Evolutionary conservation across 768 basidiomycete genomes (phyloP).

Genomic region (Tricholoma saponaceum): DNA sequence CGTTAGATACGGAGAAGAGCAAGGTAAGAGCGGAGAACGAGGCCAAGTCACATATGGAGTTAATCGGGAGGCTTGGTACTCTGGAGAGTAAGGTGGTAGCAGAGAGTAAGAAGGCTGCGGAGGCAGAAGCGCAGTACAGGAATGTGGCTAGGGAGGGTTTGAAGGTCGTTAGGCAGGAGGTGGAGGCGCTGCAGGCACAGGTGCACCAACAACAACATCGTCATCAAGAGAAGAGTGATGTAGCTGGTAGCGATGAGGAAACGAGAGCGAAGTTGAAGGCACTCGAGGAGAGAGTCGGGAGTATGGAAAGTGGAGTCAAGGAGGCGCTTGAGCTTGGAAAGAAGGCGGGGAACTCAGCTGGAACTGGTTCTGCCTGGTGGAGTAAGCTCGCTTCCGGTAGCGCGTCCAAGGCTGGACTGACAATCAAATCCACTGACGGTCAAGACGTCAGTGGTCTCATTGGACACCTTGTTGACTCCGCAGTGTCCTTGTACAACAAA

Average conservation of each 20-base stretch:
- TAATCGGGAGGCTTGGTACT: constrained; percentile 48
- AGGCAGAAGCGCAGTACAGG: constrained; percentile 48
- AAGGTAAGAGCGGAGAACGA: constrained; percentile 52
- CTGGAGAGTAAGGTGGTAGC: constrained; percentile 49
- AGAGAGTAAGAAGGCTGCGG: constrained; percentile 38
- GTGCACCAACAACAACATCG: constrained; percentile 22
- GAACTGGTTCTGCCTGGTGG: constrained; percentile 63
- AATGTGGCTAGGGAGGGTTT: constrained; percentile 42
- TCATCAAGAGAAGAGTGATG: constrained; percentile 6
- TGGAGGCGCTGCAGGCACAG: constrained; percentile 49
- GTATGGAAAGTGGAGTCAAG: constrained; percentile 59
- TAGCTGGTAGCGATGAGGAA: constrained; percentile 46
- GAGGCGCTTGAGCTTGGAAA: constrained; percentile 71
- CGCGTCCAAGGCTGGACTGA: constrained; percentile 38
- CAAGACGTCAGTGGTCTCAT: constrained; percentile 69
- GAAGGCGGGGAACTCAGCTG: constrained; percentile 28
- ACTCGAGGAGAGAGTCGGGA: constrained; percentile 60
- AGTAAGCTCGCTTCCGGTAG: constrained; percentile 52
- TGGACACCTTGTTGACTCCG: constrained; percentile 69
- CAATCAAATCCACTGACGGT: constrained; percentile 72
- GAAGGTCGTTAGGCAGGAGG: constrained; percentile 47
- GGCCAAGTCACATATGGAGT: constrained; percentile 43
- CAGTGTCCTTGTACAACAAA: constrained; percentile 62
- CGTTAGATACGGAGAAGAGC: constrained; percentile 48
- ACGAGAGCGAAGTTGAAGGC: constrained; percentile 47